phyloP scores from a whole-genome alignment of 2,329 filamentous ascomycete species.

The Fusarium ambrosium region DNA sequence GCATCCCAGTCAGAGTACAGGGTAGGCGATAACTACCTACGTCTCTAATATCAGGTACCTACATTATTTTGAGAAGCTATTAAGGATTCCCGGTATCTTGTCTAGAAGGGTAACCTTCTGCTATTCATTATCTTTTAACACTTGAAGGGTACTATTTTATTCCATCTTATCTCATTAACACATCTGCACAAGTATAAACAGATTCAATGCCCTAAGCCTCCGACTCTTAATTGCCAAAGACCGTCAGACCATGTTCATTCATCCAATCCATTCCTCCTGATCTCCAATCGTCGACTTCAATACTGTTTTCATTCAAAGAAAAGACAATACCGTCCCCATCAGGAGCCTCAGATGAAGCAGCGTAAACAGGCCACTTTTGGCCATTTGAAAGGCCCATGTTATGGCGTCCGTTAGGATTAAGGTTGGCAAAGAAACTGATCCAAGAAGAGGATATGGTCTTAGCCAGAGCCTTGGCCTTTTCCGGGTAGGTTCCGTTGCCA shows the following conservation, averaged over 20 bases:
- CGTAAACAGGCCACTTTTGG: conserved; percentile 46
- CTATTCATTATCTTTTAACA: not conserved
- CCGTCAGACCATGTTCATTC: conserved; percentile 43
- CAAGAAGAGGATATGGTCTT: conserved; percentile 49
- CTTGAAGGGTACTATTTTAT: not conserved
- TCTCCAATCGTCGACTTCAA: conserved; percentile 50
- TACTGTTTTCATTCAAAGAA: conserved; percentile 35
- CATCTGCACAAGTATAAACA: no score
- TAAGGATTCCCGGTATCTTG: rapidly evolving
- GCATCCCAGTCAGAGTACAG: not conserved
- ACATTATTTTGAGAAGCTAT: not conserved
- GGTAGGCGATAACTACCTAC: no score
- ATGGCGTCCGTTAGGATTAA: conserved; percentile 46
- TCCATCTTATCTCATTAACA: no score
- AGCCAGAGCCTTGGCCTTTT: conserved; percentile 44
- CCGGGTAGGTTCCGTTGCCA: conserved; percentile 45
- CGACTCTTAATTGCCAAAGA: conserved; percentile 44
- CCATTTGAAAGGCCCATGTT: conserved; percentile 7
- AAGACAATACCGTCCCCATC: conserved; percentile 49
- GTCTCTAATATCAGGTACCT: no score
- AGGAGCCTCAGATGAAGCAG: conserved; percentile 30
- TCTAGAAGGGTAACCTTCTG: not conserved
- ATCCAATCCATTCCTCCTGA: conserved; percentile 49
- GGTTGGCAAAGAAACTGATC: conserved; percentile 48
- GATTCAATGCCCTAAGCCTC: not conserved